Percentiles rank a stretch among this genome's conserved stretches.
Evolutionary conservation across 140 eudicot genomes (phyloP).

Genomic region (Cichorium intybus): DNA sequence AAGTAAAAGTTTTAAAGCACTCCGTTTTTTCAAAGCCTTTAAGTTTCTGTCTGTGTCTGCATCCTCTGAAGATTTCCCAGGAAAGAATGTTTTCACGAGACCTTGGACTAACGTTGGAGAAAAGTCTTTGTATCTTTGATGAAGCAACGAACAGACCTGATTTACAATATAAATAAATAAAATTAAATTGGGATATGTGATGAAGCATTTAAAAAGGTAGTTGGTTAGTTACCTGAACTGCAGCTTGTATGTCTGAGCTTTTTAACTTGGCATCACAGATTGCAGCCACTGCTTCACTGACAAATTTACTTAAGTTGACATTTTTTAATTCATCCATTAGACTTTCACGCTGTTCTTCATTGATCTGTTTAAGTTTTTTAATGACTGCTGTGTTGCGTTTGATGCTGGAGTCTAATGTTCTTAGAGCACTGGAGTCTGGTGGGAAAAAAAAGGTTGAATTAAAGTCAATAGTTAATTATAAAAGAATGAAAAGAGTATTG

Average conservation of each 20-base stretch:
- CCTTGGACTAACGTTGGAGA: slow-evolving; percentile 87
- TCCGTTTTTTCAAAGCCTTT: slow-evolving; percentile 94
- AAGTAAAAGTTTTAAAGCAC: slow-evolving; percentile 81
- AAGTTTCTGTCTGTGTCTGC: slow-evolving; percentile 71
- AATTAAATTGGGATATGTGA: background rate
- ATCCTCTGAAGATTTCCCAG: slow-evolving; percentile 85
- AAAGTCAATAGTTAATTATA: slow-evolving; percentile 1
- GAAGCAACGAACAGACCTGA: slow-evolving; percentile 96
- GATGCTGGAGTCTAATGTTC: slow-evolving; percentile 94
- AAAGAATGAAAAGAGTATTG: background rate
- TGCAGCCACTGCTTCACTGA: slow-evolving; percentile 95
- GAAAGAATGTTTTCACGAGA: slow-evolving; percentile 70
- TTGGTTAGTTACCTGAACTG: slow-evolving; percentile 67
- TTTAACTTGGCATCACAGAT: slow-evolving; percentile 93
- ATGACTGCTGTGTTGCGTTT: slow-evolving; percentile 98
- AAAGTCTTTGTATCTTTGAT: slow-evolving; percentile 93
- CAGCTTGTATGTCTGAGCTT: slow-evolving; percentile 90
- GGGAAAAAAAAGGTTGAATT: slow-evolving; percentile 1
- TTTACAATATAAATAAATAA: background rate
- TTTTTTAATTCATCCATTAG: slow-evolving; percentile 83
- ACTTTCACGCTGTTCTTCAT: slow-evolving; percentile 92
- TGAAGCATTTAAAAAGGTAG: background rate
- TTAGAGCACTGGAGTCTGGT: slow-evolving; percentile 68
- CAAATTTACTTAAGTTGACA: slow-evolving; percentile 95
- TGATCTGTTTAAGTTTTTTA: slow-evolving; percentile 88